Conservation (phyloP, 176 grass and related monocot species). For the Musa schizocarpa region DNA sequence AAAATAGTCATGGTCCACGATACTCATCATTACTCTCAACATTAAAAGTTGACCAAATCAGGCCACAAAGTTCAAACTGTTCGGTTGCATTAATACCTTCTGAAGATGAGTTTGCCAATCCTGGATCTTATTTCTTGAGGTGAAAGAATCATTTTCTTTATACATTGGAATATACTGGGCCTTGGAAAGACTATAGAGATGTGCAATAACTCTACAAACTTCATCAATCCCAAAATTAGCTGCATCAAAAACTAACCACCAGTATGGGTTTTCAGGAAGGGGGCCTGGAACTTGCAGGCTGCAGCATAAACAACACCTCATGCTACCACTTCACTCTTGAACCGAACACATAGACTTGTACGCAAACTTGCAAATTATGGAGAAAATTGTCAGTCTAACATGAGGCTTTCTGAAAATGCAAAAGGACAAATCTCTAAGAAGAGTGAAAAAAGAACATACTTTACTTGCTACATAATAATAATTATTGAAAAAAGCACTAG, state of each 20-base stretch:
- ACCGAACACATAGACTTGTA: slow-evolving; percentile 80
- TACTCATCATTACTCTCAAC: too few species aligned
- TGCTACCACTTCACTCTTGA: slow-evolving; percentile 94
- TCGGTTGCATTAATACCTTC: slow-evolving; percentile 6
- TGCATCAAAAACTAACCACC: slow-evolving; percentile 85
- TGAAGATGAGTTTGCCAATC: slow-evolving; percentile 54
- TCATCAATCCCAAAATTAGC: slow-evolving; percentile 60
- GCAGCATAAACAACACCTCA: slow-evolving; percentile 95
- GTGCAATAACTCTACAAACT: slow-evolving; percentile 79
- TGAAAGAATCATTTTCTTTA: slow-evolving; percentile 83
- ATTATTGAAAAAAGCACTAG: too few species aligned
- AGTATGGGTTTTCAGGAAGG: slow-evolving; percentile 73
- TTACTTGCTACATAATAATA: too few species aligned
- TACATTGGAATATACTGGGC: slow-evolving; percentile 64
- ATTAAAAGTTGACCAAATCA: background rate
- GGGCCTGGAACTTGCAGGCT: slow-evolving; percentile 48
- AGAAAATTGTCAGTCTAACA: background rate
- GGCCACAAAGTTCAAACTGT: background rate
- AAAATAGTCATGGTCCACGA: background rate
- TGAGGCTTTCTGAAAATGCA: too few species aligned
- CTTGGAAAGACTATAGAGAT: slow-evolving; percentile 72
- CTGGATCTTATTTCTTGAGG: slow-evolving; percentile 26
- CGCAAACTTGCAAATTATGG: slow-evolving; percentile 41
- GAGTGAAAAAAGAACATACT: too few species aligned
- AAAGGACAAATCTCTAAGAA: too few species aligned